Evolutionary conservation across 2,329 filamentous ascomycete genomes (phyloP).

Genomic region (Pseudogymnoascus sp.): DNA sequence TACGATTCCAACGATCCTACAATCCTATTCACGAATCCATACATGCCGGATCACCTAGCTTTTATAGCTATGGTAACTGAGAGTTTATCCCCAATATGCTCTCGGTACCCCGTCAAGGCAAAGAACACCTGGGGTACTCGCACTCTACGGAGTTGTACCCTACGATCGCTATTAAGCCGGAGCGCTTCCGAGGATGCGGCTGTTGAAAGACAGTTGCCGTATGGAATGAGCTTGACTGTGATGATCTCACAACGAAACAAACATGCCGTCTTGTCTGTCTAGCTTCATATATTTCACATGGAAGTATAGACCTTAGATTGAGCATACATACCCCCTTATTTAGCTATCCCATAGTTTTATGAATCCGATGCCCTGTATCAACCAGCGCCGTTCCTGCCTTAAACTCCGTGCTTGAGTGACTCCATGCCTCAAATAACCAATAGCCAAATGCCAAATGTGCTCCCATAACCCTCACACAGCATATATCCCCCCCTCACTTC

Average conservation of each 20-base stretch:
- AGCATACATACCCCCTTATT: slow-evolving; percentile 24
- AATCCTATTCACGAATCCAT: not conserved
- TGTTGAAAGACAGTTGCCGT: slow-evolving; percentile 71
- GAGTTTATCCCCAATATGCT: slow-evolving; percentile 54
- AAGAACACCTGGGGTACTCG: slow-evolving; percentile 51
- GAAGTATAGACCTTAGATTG: slow-evolving; percentile 19
- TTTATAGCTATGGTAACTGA: slow-evolving; percentile 49
- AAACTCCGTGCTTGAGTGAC: slow-evolving; percentile 1
- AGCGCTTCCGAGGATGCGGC: slow-evolving; percentile 81
- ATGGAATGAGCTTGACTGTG: slow-evolving; percentile 96
- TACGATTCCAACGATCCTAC: not conserved
- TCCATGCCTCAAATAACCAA: not conserved
- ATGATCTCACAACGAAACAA: slow-evolving; percentile 3
- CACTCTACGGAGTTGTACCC: slow-evolving; percentile 15
- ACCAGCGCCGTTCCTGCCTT: not conserved
- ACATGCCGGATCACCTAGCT: slow-evolving; percentile 24
- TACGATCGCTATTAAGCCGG: slow-evolving; percentile 97
- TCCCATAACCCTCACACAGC: not conserved
- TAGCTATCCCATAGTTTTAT: slow-evolving; percentile 4
- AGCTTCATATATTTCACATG: slow-evolving; percentile 1
- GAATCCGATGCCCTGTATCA: slow-evolving; percentile 2
- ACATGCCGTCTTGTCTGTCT: slow-evolving; percentile 10
- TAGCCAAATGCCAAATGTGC: not conserved
- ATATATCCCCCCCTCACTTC: slow-evolving; percentile 53
- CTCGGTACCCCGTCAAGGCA: slow-evolving; percentile 84